Conservation (phyloP, 2,329 filamentous ascomycete species). For the Pseudopyricularia javanii region DNA sequence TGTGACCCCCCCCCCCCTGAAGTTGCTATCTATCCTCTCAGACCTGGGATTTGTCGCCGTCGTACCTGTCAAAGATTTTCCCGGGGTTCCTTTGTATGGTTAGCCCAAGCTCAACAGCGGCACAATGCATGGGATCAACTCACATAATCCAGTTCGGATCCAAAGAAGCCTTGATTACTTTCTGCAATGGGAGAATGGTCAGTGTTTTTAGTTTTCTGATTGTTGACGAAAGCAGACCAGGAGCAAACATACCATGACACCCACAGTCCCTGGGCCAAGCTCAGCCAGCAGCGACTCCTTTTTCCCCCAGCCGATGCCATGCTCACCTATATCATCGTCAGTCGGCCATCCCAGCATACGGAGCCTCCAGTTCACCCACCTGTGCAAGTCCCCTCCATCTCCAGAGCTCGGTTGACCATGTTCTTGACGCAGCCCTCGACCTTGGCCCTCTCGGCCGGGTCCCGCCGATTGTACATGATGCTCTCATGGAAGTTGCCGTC, state of each 20-base stretch:
- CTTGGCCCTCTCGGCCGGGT: slow-evolving; percentile 57
- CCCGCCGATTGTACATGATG: slow-evolving; percentile 70
- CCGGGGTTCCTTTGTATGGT: slow-evolving; percentile 51
- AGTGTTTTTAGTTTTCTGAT: background rate
- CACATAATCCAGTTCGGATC: slow-evolving; percentile 76
- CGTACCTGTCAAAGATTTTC: slow-evolving; percentile 67
- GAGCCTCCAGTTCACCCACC: slow-evolving; percentile 18
- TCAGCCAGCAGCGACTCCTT: slow-evolving; percentile 70
- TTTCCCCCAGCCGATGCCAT: slow-evolving; percentile 77
- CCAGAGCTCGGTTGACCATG: slow-evolving; percentile 81
- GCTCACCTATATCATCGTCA: slow-evolving; percentile 39
- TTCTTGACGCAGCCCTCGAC: slow-evolving; percentile 75
- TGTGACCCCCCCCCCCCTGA: no score
- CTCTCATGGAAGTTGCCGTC: slow-evolving; percentile 93
- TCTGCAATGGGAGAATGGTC: slow-evolving; percentile 15
- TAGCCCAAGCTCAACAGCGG: background rate
- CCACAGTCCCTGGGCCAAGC: slow-evolving; percentile 67
- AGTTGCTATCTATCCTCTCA: no score
- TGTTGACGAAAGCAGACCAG: background rate
- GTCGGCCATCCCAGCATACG: background rate
- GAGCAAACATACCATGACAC: slow-evolving; percentile 50
- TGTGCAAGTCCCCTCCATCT: slow-evolving; percentile 90
- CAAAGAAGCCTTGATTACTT: slow-evolving; percentile 66
- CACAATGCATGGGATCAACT: slow-evolving; percentile 5
- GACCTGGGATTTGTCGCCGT: background rate